A percentile compares a stretch with the other conserved stretches of the same genome.
phyloP scores from a whole-genome alignment of 768 basidiomycete species.

The Exidia glandulosa region DNA sequence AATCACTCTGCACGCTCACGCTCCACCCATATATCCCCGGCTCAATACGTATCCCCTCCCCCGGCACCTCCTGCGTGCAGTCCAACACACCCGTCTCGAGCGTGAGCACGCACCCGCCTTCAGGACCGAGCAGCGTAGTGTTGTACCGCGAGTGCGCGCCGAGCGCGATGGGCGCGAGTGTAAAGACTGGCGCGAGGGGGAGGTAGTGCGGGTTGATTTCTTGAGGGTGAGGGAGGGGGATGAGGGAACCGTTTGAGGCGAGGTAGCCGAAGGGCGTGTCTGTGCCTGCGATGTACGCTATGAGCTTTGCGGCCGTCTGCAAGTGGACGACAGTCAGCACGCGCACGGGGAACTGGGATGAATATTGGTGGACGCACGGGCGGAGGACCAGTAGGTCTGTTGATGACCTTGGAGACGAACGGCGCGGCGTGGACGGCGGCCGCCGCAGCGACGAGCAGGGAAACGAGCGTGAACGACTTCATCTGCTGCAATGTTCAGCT shows the following conservation, averaged over 20 bases:
- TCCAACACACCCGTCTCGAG: not conserved
- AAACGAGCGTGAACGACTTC: not conserved
- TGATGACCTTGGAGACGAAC: not conserved
- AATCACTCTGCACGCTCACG: not conserved
- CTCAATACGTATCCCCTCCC: not conserved
- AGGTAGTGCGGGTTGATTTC: not conserved
- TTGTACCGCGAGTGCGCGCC: not conserved
- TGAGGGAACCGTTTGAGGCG: not conserved
- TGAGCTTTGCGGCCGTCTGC: not conserved
- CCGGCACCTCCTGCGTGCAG: not conserved
- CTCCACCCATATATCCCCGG: not conserved
- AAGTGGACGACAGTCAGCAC: not conserved
- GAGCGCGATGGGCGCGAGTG: not conserved
- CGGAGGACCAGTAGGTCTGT: not conserved
- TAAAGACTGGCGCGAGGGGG: not conserved
- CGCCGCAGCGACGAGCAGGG: not conserved
- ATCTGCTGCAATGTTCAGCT: not conserved
- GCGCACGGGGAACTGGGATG: not conserved
- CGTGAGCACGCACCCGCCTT: not conserved
- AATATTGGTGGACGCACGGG: too few species aligned
- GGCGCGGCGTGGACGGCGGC: not conserved
- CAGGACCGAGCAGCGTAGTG: not conserved
- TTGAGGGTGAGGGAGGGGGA: not conserved
- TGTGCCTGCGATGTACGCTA: not conserved
- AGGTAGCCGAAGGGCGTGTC: not conserved